Base-by-base conservation (phyloP, 768 basidiomycete species). In the Naganishia vishniacii region DNA sequence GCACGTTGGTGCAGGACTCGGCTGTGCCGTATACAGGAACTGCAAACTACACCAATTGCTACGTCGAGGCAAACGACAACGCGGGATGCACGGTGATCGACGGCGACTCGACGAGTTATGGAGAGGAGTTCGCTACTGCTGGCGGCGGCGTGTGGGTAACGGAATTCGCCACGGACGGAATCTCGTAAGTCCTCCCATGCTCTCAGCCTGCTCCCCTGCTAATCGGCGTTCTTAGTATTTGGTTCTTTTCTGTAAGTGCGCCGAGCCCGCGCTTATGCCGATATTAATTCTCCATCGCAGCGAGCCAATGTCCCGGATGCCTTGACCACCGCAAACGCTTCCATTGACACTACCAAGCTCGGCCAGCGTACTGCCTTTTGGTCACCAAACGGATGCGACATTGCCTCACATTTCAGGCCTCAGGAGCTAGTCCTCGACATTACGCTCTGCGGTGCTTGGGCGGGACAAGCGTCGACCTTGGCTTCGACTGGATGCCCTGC, bases 341-440 rank as follows among this genome's bases (percentile, higher is more conserved):
- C 71, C 75, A 81, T 53, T 80, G 81, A 73, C 75, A 82, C 51
- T 74, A 84, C 68, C 80, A 64, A 64, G 0, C 72, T 75, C 56
- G 88, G 88, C 13, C 80, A 78, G n/a, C 88, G 88, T 0, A 81
- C 83, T 2, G 87, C 82, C 0, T 86, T 86, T 69, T 89, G 85
- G 82, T 83, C 85, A 4, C 75, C 82, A 1, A 78, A 80, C 16
- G 80, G 80, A 25, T 89, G 88, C 75, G 69, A 74, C 67, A 81
- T 81, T 49, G 48, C 42, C 31, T 59, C 65, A 12, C 73, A 66
- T 63, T 80, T 80, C 51, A 61, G 62, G 7, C 67, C 73, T 64
- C 71, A 77, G 71, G 71, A 61, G 26, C 56, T 72, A 44, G 67
- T 69, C 18, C 25, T 67, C n/a, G 64, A 71, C 51, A 65, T 64